Evolutionary conservation across 139 green algal species (phyloP), one percentile per base, ranked within the genome.

Genomic region (Marvania coccoides): DNA sequence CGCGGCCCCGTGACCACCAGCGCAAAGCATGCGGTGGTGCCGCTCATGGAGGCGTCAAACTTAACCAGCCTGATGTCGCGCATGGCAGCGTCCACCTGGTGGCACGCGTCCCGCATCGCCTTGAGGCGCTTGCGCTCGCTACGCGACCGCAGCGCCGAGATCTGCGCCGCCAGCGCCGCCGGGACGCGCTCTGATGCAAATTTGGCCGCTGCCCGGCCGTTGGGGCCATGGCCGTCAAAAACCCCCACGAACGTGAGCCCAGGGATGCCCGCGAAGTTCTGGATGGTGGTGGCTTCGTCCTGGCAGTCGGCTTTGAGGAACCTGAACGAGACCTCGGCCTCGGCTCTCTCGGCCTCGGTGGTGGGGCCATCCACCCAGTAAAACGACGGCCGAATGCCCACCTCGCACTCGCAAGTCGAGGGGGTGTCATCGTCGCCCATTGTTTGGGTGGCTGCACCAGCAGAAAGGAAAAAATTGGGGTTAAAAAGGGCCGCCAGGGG

Each of bases 211-310:
- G 28, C 15, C 19, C 76, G 76, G 0, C 76, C 76, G 37, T 75
- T 47, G 13, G 59, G 51, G 23, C 76, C 76, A 51, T 83, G 76
- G 0, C 76, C 76, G 35, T 83, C 77, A 67, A 83, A 83, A 15
- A 83, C 77, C n/a, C 72, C 76, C 40, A 75, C 63, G 47, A 79
- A 74, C 8, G 36, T 68, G 31, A 65, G 53, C 28, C 57, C 34
- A 10, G 14, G 40, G 55, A 40, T 24, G n/a, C 60, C 61, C 30
- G 31, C 60, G 57, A 79, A 75, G 34, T 47, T 42, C 10, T 57
- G 31, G 1, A 72, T 37, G 8, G 70, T 47, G 3, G 70, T 34
- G 3, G 55, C 72, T 2, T 79, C 72, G 30, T 73, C 65, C 56
- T 79, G 60, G 62, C 72, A 79, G 51, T 71, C 66, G 0, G 37